Conservation (phyloP, 1,284 basidiomycete genomes). For the Ganoderma meredithae region DNA sequence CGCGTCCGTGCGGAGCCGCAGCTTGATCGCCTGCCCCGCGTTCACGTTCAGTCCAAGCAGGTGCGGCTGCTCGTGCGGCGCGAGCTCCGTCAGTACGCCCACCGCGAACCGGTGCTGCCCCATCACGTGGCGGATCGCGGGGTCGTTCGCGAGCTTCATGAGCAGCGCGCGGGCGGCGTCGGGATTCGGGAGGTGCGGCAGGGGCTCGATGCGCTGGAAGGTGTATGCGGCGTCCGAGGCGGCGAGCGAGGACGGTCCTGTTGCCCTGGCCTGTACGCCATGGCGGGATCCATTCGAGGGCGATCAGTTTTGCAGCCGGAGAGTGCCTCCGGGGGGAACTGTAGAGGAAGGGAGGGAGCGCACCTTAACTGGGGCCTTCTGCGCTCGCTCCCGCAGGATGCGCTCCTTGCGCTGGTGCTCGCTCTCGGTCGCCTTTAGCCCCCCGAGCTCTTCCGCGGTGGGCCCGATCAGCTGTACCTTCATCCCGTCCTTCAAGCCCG, state of each 20-base stretch:
- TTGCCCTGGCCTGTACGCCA: conserved; percentile 58
- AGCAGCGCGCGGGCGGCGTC: conserved; percentile 60
- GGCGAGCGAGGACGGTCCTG: conserved; percentile 47
- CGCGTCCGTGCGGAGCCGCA: conserved; percentile 70
- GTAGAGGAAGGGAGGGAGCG: conserved; percentile 19
- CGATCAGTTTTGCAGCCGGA: background rate
- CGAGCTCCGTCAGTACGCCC: conserved; percentile 74
- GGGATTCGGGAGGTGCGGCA: conserved; percentile 70
- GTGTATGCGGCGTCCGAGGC: conserved; percentile 53
- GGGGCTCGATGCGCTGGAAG: conserved; percentile 69
- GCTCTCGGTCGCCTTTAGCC: conserved; percentile 60
- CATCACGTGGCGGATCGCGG: conserved; percentile 76
- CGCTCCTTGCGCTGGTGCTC: conserved; percentile 62
- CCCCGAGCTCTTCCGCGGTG: conserved; percentile 62
- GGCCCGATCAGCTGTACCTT: conserved; percentile 76
- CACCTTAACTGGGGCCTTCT: conserved; percentile 67
- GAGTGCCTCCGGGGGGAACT: too few species aligned
- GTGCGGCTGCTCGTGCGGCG: conserved; percentile 76
- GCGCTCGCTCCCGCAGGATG: conserved; percentile 64
- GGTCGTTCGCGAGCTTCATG: conserved; percentile 67
- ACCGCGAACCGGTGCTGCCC: conserved; percentile 69
- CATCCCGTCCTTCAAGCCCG: conserved; percentile 65
- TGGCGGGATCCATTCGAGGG: background rate
- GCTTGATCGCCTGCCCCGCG: conserved; percentile 66
- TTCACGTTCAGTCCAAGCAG: conserved; percentile 77